These are phyloP conservation scores for Graphilbum fragrans DNA, from an alignment of 2,329 filamentous ascomycete genomes.

Conservation along the genomic window DNA sequence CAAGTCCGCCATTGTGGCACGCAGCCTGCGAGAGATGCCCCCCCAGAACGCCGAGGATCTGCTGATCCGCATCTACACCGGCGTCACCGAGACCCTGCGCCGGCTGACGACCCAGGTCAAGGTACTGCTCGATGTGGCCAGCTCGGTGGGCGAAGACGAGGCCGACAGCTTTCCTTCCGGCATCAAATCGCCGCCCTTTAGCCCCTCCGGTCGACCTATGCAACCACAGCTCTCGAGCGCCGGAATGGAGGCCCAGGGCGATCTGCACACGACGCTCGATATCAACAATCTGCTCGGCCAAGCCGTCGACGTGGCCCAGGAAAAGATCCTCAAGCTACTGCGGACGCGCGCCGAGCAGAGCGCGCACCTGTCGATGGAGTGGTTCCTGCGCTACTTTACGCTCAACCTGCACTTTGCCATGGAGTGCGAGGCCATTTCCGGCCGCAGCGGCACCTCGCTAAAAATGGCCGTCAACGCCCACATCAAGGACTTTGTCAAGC, in stretches of 20 bases:
- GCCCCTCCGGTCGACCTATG: slow-evolving; percentile 28
- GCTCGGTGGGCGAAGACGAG: slow-evolving; percentile 43
- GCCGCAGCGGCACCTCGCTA: slow-evolving; percentile 60
- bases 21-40: slow-evolving; percentile 77
- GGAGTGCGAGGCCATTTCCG: slow-evolving; percentile 76
- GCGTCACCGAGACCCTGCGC: slow-evolving; percentile 75
- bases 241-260: slow-evolving; percentile 50
- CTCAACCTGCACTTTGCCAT: slow-evolving; percentile 75
- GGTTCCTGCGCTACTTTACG: slow-evolving; percentile 72
- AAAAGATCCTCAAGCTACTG: slow-evolving; percentile 62
- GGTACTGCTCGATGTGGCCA: slow-evolving; percentile 86
- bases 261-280: slow-evolving; percentile 65
- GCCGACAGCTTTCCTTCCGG: too few species aligned
- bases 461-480: slow-evolving; percentile 73
- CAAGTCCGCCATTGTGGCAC: slow-evolving; percentile 76
- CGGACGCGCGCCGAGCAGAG: slow-evolving; percentile 68
- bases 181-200: slow-evolving; percentile 38
- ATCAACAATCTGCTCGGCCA: slow-evolving; percentile 68
- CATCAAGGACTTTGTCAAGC: slow-evolving; percentile 67
- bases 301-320: slow-evolving; percentile 69
- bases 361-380: slow-evolving; percentile 50
- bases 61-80: slow-evolving; percentile 71
- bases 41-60: slow-evolving; percentile 75
- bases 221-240: slow-evolving; percentile 18
- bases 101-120: slow-evolving; percentile 86